Base-by-base conservation (phyloP, 2,329 filamentous ascomycete species). In the Epicoccum sorghinum region DNA sequence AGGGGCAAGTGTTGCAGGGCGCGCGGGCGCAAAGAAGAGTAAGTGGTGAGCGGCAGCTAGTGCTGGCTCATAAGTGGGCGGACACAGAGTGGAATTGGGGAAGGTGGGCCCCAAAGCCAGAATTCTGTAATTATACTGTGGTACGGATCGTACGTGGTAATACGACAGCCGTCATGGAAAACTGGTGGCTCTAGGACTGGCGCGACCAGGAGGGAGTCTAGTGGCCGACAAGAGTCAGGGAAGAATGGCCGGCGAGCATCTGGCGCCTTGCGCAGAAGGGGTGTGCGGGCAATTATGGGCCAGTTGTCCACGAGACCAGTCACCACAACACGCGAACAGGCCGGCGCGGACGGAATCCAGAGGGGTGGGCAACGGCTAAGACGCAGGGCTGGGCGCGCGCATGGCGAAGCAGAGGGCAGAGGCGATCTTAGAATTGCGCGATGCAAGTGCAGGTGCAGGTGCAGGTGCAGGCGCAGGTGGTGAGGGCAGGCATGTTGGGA, bases 1-100 rank as follows among this genome's bases (percentile, higher is more conserved):
- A 60, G 58, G 65, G 60, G 46, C 58, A 75, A 75, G 67, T 75
- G 71, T 75, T 75, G 72, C 72, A 72, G 66, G 66, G 73, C 72
- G 69, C 69, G 61, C 3, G 54, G 62, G 69, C 72, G 70, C 69
- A 69, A 33, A 74, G 73, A 74, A 75, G 64, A 65, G 64, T 68
- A 74, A 68, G 62, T 55, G 54, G 51, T 65, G 58, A 48, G 52
- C 60, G 48, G 57, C 47, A 58, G 60, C 61, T 69, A 73, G 59
- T 52, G 45, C 55, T 55, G 46, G 58, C 69, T 64, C 71, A 73
- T 74, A 49, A 57, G 57, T 57, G 55, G 60, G 57, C 59, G 59
- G 52, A 57, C 52, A 56, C 46, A 47, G 61, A 60, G 52, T 38
- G 40, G 51, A 50, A 52, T 61, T 54, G 62, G 61, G 62, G 60